These are phyloP conservation scores for Kodamaea kaohsiungensis DNA, from an alignment of 805 yeast species.

Conservation along the genomic window DNA sequence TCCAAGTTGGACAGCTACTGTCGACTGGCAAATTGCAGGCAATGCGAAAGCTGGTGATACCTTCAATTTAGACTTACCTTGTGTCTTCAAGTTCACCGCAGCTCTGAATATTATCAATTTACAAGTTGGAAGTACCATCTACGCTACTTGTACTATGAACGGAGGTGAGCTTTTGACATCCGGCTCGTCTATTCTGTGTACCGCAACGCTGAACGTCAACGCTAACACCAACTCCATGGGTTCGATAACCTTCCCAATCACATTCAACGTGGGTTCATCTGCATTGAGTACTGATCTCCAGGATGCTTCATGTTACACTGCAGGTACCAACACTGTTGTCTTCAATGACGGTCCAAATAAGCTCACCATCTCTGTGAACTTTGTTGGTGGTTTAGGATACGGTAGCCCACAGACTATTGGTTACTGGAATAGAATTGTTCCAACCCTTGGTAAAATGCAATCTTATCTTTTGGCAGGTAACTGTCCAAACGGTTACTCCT, in stretches of 20 bases:
- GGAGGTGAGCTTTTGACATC: slow-evolving; percentile 12
- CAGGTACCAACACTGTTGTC: slow-evolving; percentile 22
- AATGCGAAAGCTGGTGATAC: slow-evolving; percentile 18
- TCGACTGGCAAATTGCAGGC: slow-evolving; percentile 14
- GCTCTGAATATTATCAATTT: slow-evolving; percentile 8
- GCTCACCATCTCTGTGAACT: slow-evolving; percentile 8
- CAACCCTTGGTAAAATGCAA: slow-evolving; percentile 11
- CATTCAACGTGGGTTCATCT: slow-evolving; percentile 19
- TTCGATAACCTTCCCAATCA: slow-evolving; percentile 19
- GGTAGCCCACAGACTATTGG: neutral
- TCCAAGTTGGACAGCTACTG: slow-evolving; percentile 16
- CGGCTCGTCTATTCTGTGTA: slow-evolving; percentile 12
- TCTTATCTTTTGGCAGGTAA: slow-evolving; percentile 13
- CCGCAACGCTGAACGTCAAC: slow-evolving; percentile 6
- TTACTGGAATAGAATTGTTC: slow-evolving; percentile 9
- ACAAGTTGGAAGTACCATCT: slow-evolving; percentile 10
- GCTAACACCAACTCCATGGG: slow-evolving; percentile 8
- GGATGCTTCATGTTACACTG: slow-evolving; percentile 17
- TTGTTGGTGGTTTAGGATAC: neutral
- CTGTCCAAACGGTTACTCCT: slow-evolving; percentile 21
- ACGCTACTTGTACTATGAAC: slow-evolving; percentile 24
- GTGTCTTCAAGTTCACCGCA: slow-evolving; percentile 18
- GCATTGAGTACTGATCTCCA: slow-evolving; percentile 15
- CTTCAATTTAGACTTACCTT: slow-evolving; percentile 17
- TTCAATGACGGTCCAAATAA: slow-evolving; percentile 16